Evolutionary conservation across 2,329 filamentous ascomycete species (phyloP).

Genomic region (Apiospora saccharicola): DNA sequence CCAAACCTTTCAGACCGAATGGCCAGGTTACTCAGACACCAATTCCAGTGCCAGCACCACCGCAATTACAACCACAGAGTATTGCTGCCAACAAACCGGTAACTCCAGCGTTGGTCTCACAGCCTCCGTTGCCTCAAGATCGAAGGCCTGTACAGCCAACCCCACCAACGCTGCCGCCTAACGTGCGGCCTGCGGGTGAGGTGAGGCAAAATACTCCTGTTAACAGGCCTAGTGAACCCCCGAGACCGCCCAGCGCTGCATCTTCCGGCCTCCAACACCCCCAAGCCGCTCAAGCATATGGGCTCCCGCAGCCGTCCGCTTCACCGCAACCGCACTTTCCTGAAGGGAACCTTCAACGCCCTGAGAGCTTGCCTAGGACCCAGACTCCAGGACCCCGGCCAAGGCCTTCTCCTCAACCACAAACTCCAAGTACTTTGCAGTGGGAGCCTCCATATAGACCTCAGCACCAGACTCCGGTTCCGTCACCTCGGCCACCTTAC

Average conservation of each 20-base stretch:
- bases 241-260: conserved; percentile 33
- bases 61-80: conserved; percentile 9
- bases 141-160: conserved; percentile 35
- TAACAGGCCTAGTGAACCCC: conserved; percentile 34
- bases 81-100: conserved; percentile 24
- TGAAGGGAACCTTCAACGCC: conserved; percentile 39
- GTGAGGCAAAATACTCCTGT: conserved; percentile 36
- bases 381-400: conserved; percentile 39
- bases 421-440: conserved; percentile 45
- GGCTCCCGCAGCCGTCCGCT: conserved; percentile 38
- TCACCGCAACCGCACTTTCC: conserved; percentile 17
- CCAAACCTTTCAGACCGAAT: conserved; percentile 31
- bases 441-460: conserved; percentile 53
- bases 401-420: conserved; percentile 35
- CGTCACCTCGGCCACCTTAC: conserved; percentile 41
- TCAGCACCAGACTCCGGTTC: conserved; percentile 43
- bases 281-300: conserved; percentile 43
- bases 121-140: conserved; percentile 35
- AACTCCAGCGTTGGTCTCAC: conserved; percentile 28
- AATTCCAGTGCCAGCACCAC: conserved; percentile 27
- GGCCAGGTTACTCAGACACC: conserved; percentile 33
- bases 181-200: conserved; percentile 34
- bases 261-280: conserved; percentile 50
- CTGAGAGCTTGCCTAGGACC: conserved; percentile 42
- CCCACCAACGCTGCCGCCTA: conserved; percentile 35